phyloP scores from a whole-genome alignment of 2,329 filamentous ascomycete genomes.

The Aspergillus calidoustus region DNA sequence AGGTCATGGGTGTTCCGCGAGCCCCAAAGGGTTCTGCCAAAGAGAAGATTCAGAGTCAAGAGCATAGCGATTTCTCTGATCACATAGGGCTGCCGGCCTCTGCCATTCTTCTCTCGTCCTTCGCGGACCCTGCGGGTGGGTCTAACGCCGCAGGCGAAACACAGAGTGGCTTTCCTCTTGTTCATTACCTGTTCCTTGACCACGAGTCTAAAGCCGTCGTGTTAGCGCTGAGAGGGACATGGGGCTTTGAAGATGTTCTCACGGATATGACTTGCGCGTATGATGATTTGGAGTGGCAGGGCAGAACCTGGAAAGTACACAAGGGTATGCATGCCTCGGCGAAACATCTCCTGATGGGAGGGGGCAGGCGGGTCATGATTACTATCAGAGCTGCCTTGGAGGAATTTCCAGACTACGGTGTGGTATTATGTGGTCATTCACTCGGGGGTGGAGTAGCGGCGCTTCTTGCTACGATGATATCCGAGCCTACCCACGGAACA shows the following conservation, averaged over 20 bases:
- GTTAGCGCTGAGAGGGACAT: conserved; percentile 71
- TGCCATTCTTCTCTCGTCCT: conserved; percentile 67
- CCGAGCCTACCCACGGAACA: conserved; percentile 60
- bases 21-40: conserved; percentile 36
- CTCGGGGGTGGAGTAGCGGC: conserved; percentile 72
- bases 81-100: conserved; percentile 51
- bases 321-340: conserved; percentile 76
- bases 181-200: conserved; percentile 74
- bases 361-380: conserved; percentile 67
- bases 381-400: conserved; percentile 69
- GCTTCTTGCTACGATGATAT: conserved; percentile 71
- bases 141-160: conserved; percentile 68
- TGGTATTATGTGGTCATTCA: conserved; percentile 72
- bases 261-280: conserved; percentile 78
- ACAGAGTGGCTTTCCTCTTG: conserved; percentile 69
- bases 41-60: conserved; percentile 42
- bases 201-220: conserved; percentile 74
- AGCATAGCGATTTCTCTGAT: conserved; percentile 52
- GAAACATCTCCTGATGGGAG: conserved; percentile 68
- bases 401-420: conserved; percentile 70
- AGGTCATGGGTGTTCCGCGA: conserved; percentile 51
- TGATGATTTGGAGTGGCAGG: conserved; percentile 63
- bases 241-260: conserved; percentile 74
- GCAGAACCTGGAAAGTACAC: conserved; percentile 70
- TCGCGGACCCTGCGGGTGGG: conserved; percentile 70